Evolutionary conservation across 805 yeast genomes (phyloP).

Genomic region (Starmera dryadoides): DNA sequence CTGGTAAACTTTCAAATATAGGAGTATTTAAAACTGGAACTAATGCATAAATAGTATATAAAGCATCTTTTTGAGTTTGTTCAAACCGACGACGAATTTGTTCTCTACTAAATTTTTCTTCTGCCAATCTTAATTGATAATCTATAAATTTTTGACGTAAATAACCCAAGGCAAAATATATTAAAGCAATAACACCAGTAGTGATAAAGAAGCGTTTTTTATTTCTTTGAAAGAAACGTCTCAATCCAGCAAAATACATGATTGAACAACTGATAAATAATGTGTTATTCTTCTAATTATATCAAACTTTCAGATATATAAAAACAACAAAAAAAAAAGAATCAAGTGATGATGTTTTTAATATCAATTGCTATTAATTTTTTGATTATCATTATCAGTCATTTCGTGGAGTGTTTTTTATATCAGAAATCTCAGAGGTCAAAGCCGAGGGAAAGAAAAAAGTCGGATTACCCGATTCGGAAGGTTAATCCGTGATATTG

Average conservation of each 20-base stretch:
- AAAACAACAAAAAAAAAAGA: too few species aligned
- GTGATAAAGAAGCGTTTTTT: slow-evolving; percentile 34
- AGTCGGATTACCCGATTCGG: too few species aligned
- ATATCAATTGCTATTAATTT: too few species aligned
- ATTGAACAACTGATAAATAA: too few species aligned
- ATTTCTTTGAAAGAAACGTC: slow-evolving; percentile 34
- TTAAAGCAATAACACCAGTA: slow-evolving; percentile 35
- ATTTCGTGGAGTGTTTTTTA: too few species aligned
- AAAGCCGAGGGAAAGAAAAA: too few species aligned
- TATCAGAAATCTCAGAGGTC: too few species aligned
- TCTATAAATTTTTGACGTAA: slow-evolving; percentile 38
- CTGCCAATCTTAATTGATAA: slow-evolving; percentile 42
- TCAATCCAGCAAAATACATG: slow-evolving; percentile 16
- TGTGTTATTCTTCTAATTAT: too few species aligned
- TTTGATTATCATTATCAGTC: too few species aligned
- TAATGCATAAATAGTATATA: slow-evolving; percentile 74
- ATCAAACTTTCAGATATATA: too few species aligned
- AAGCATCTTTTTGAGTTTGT: slow-evolving; percentile 88
- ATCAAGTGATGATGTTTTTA: too few species aligned
- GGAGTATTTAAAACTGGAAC: slow-evolving; percentile 70
- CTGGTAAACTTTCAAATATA: slow-evolving; percentile 53
- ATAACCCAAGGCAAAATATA: slow-evolving; percentile 36
- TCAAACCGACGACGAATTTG: slow-evolving; percentile 76
- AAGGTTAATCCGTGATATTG: too few species aligned
- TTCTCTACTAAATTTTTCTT: slow-evolving; percentile 55